A percentile compares a stretch with the other conserved stretches of the same genome.
These are phyloP conservation scores for Biancaea sappan DNA, from an alignment of 306 rosid genomes.

Conservation along the genomic window DNA sequence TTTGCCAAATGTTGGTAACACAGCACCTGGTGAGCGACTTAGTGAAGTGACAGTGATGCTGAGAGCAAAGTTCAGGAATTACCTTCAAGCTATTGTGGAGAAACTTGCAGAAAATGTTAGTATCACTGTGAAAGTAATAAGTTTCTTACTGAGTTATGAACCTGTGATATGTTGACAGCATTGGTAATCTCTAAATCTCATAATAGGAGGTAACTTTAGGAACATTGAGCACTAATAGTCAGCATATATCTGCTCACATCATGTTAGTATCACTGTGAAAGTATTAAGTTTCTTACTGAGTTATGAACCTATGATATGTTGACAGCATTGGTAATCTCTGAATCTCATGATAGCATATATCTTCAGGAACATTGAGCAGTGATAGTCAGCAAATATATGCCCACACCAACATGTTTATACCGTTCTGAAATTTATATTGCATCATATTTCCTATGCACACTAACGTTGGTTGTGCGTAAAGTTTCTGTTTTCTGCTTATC, in stretches of 20 bases:
- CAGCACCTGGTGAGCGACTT: constrained; percentile 91
- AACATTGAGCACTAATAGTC: background rate
- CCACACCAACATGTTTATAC: background rate
- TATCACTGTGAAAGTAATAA: constrained; percentile 31
- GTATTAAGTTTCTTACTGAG: background rate
- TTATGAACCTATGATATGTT: background rate
- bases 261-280: constrained; percentile 61
- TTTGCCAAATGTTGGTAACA: constrained; percentile 81
- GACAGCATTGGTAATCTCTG: constrained; percentile 7
- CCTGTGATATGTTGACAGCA: background rate
- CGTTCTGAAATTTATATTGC: background rate
- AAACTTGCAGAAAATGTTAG: constrained; percentile 88
- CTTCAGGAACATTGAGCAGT: background rate
- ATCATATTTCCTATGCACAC: background rate
- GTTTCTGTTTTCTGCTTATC: constrained; percentile 9
- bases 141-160: background rate
- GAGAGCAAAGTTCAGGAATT: constrained; percentile 91
- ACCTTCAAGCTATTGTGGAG: constrained; percentile 87
- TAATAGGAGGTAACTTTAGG: constrained; percentile 5
- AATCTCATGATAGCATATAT: background rate
- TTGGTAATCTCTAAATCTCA: constrained; percentile 4
- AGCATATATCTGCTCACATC: too few relatives aligned
- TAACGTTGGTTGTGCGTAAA: background rate
- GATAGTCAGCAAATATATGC: background rate
- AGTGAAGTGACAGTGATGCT: constrained; percentile 97